Conservation (phyloP, 257 asterid genomes). For the Nicotiana tabacum region DNA sequence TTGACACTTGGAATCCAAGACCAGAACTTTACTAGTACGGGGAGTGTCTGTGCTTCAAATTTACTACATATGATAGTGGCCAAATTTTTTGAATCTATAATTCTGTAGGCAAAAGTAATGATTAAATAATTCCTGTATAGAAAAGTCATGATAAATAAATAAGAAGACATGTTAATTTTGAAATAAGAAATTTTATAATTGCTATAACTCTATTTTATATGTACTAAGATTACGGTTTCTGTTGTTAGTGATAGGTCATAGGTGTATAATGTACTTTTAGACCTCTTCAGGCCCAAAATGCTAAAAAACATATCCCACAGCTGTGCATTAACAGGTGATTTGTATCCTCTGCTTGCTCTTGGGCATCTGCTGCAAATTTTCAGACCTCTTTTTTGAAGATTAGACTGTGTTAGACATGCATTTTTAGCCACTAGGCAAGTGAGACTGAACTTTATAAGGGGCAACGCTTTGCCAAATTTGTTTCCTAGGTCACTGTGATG, state of each 20-base stretch:
- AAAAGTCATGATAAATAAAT: not conserved
- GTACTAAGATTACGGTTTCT: not conserved
- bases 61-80: not conserved
- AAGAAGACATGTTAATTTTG: not conserved
- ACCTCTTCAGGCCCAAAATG: too few relatives aligned
- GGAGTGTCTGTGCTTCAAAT: slow-evolving; percentile 2
- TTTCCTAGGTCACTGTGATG: too few relatives aligned
- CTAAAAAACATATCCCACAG: too few relatives aligned
- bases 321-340: too few relatives aligned
- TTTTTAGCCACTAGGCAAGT: too few relatives aligned
- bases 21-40: not conserved
- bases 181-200: not conserved
- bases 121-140: not conserved
- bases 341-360: too few relatives aligned
- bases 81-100: not conserved
- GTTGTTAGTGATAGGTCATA: not conserved
- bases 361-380: too few relatives aligned
- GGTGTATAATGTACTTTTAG: too few relatives aligned
- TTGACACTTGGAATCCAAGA: not conserved
- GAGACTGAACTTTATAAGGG: too few relatives aligned
- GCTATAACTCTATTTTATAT: not conserved
- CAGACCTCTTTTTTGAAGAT: too few relatives aligned
- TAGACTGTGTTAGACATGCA: too few relatives aligned
- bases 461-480: too few relatives aligned
- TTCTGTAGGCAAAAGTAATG: not conserved